Conservation (phyloP, 371 early-diverging fungal species). For the Mortierella sp. region DNA sequence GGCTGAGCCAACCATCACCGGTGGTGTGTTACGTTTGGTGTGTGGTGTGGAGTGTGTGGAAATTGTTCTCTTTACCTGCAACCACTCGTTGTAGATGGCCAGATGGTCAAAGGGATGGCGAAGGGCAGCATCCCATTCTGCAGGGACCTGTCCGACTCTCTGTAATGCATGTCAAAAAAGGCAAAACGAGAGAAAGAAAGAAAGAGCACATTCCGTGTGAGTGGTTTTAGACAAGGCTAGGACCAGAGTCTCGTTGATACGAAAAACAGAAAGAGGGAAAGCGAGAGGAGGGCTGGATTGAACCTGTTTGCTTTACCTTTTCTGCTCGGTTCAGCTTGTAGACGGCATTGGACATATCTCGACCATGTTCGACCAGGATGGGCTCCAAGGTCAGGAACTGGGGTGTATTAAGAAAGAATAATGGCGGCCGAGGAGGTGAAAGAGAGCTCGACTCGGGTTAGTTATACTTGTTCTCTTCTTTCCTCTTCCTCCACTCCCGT, state of each 20-base stretch:
- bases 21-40: too few relatives aligned
- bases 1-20: too few relatives aligned
- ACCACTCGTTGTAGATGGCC: slow-evolving; percentile 34
- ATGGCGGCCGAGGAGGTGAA: too few relatives aligned
- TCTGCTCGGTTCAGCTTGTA: slow-evolving; percentile 36
- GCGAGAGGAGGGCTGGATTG: too few relatives aligned
- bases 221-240: too few relatives aligned
- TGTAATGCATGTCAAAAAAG: slow-evolving; percentile 1
- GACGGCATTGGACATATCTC: slow-evolving; percentile 30
- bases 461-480: too few relatives aligned
- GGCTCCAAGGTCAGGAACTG: slow-evolving; percentile 40
- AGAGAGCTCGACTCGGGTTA: too few relatives aligned
- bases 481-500: too few relatives aligned
- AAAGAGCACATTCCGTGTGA: background rate
- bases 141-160: slow-evolving; percentile 30
- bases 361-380: slow-evolving; percentile 40
- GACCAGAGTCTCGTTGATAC: too few relatives aligned
- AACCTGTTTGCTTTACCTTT: slow-evolving; percentile 18
- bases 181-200: slow-evolving; percentile 9
- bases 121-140: slow-evolving; percentile 31
- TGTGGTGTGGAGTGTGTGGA: too few relatives aligned
- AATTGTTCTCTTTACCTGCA: slow-evolving; percentile 27
- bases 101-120: slow-evolving; percentile 54
- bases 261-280: too few relatives aligned
- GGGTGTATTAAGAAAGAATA: too few relatives aligned